phyloP scores from a whole-genome alignment of 768 basidiomycete genomes.

The Agrocybe praecox region DNA sequence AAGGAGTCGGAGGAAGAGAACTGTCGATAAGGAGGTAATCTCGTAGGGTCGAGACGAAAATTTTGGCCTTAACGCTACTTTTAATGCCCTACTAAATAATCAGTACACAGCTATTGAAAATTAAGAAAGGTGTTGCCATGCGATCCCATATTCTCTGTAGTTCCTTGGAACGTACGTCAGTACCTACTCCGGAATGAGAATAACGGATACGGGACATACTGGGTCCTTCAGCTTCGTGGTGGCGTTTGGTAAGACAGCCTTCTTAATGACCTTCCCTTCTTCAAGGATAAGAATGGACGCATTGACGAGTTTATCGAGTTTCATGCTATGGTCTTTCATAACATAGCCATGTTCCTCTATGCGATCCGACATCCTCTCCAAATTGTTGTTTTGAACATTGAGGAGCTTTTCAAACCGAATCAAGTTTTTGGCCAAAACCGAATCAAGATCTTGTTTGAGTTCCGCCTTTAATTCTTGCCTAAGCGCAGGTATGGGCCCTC shows the following conservation, averaged over 20 bases:
- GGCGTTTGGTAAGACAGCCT: conserved; percentile 2
- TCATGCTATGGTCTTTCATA: conserved; percentile 1
- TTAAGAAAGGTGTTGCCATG: background rate
- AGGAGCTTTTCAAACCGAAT: conserved; percentile 12
- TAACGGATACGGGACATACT: conserved; percentile 1
- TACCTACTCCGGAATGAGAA: background rate
- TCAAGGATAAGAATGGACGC: conserved; percentile 10
- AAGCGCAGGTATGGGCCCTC: background rate
- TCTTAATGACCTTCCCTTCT: conserved; percentile 12
- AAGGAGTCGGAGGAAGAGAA: background rate
- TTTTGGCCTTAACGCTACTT: conserved; percentile 38
- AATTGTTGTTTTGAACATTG: conserved; percentile 11
- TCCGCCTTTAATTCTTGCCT: background rate
- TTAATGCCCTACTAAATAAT: conserved; percentile 32
- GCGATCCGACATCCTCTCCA: conserved; percentile 6
- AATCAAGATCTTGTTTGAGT: conserved; percentile 7
- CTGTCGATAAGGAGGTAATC: conserved; percentile 34
- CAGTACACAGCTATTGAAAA: background rate
- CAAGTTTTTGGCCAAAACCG: conserved; percentile 1
- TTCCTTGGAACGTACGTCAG: background rate
- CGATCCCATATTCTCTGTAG: conserved; percentile 7
- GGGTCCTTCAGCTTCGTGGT: conserved; percentile 11
- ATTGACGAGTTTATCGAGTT: conserved; percentile 9
- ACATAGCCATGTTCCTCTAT: conserved; percentile 5
- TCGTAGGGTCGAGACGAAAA: conserved; percentile 37